Evolutionary conservation across 192 early-diverging fungal genomes (phyloP), one percentile per base, ranked within the genome.

Genomic region (Podila verticillata): DNA sequence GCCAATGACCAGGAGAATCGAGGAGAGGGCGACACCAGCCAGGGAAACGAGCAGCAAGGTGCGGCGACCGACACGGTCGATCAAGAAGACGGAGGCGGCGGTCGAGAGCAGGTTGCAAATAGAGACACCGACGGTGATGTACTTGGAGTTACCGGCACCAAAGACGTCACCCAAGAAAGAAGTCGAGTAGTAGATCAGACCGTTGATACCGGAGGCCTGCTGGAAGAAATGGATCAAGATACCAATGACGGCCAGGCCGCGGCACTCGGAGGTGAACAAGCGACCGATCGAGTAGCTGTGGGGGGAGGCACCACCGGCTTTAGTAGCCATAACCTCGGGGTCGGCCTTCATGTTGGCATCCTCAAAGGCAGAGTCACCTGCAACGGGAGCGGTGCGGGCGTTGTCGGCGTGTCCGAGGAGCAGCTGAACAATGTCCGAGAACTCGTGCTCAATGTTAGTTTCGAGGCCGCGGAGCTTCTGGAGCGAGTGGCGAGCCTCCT

Each of bases 191-290:
- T 92, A 95, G 66, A 95, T 92, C 48, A 95, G 89, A 15, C 91
- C 94, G 75, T 95, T 95, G 75, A 97, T 95, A 57, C 94, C 95
- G 48, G 88, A 90, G 26, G 95, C 85, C 82, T 97, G 95, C 78
- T 97, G 95, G 66, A 88, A 80, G 24, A 93, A 84, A 81, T 95
- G 93, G 12, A 95, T 65, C 4, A 86, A 75, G 19, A 93, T 80
- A 47, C 91, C 90, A 35, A 87, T 87, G 20, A 94, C 13, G 0
- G 95, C 86, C 57, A 92, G 89, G 47, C 83, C 77, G 9, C 89
- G 83, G 63, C 94, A 79, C 48, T 88, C 86, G 66, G 86, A 66
- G 2, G 87, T 84, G 20, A 79, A 83, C 56, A 94, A 81, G 10
- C 94, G 85, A 30, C 86, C 70, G 26, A 82, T 58, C 32, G 89